Conservation (phyloP, 257 asterid species). For the Prunella vulgaris region DNA sequence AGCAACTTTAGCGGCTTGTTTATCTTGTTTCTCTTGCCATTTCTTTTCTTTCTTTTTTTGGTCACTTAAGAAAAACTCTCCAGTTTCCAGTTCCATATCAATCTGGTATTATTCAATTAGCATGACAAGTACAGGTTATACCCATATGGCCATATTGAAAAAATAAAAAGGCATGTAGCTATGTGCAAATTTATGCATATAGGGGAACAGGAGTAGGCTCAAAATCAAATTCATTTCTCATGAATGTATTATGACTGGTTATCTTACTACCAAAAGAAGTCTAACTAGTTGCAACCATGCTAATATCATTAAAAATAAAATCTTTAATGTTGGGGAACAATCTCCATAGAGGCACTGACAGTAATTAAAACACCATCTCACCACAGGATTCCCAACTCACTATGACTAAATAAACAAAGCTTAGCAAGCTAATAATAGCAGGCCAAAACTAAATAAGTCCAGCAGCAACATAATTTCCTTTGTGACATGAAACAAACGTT, state of each 20-base stretch:
- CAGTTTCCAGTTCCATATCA: constrained; percentile 83
- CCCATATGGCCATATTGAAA: not conserved
- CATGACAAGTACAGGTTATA: not conserved
- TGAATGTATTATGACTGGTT: not conserved
- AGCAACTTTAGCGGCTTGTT: constrained; percentile 71
- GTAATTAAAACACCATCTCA: not conserved
- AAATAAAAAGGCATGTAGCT: not conserved
- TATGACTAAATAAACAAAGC: not conserved
- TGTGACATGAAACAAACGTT: too few species aligned
- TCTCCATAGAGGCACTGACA: not conserved
- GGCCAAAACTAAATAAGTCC: not conserved
- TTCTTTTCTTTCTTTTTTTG: constrained; percentile 72
- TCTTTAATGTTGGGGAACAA: not conserved
- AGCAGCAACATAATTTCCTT: not conserved
- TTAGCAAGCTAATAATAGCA: not conserved
- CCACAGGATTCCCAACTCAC: not conserved
- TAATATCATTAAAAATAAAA: not conserved
- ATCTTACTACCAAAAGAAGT: not conserved
- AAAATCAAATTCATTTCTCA: not conserved
- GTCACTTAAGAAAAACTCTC: constrained; percentile 81
- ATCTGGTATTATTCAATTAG: constrained; percentile 38
- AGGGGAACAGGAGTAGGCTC: not conserved
- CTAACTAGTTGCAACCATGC: not conserved
- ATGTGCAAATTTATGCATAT: too few species aligned
- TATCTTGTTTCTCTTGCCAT: constrained; percentile 88